phyloP scores from a whole-genome alignment of 2,329 filamentous ascomycete genomes.

The Colletotrichum navitas region DNA sequence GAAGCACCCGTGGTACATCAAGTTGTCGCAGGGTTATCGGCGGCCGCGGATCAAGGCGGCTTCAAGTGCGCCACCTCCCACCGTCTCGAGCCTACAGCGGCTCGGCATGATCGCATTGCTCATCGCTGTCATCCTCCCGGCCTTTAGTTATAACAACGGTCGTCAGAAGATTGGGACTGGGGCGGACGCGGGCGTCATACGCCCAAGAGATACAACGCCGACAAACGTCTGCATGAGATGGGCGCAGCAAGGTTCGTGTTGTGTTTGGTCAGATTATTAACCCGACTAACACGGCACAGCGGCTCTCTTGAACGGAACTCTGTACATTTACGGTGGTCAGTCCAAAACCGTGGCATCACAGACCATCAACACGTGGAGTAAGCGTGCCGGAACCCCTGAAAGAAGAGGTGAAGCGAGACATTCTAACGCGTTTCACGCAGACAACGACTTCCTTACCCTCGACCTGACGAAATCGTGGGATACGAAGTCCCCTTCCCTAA shows the following conservation, averaged over 20 bases:
- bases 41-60: conserved; percentile 59
- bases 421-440: conserved; percentile 49
- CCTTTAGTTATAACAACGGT: conserved; percentile 59
- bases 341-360: conserved; percentile 70
- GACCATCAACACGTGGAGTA: conserved; percentile 77
- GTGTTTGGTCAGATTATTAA: not conserved
- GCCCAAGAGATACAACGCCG: conserved; percentile 46
- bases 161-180: conserved; percentile 55
- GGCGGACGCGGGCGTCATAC: conserved; percentile 62
- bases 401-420: fast-evolving
- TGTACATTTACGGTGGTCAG: conserved; percentile 82
- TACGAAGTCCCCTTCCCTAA: conserved; percentile 71
- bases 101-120: conserved; percentile 63
- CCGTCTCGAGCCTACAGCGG: conserved; percentile 57
- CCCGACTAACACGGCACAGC: conserved; percentile 52
- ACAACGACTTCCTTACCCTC: conserved; percentile 79
- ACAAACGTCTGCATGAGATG: conserved; percentile 72
- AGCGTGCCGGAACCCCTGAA: conserved; percentile 44
- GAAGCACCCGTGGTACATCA: conserved; percentile 57
- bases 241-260: conserved; percentile 69
- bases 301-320: conserved; percentile 78
- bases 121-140: conserved; percentile 64
- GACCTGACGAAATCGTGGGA: conserved; percentile 81
- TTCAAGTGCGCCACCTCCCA: conserved; percentile 58
- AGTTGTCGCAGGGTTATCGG: conserved; percentile 53